Evolutionary conservation across 495 filamentous ascomycete species (phyloP).

Genomic region (Daldinia caldariorum): DNA sequence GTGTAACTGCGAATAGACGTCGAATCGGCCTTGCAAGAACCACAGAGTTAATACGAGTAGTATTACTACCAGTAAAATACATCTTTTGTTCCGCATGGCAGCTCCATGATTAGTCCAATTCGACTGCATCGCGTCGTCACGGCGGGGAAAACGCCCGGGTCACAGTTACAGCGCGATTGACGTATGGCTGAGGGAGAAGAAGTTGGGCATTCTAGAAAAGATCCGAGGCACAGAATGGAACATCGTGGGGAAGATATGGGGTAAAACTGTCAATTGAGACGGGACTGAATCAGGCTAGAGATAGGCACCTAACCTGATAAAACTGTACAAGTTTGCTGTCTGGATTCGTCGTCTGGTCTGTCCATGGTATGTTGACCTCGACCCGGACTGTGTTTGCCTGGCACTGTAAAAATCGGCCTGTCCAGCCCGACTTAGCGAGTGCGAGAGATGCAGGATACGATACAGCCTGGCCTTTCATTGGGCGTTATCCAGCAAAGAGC

Average conservation of each 20-base stretch:
- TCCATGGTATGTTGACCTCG: constrained; percentile 4
- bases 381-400: background rate
- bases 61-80: constrained; percentile 6
- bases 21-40: constrained; percentile 10
- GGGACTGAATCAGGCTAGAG: background rate
- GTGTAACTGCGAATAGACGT: constrained; percentile 9
- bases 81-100: constrained; percentile 11
- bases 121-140: constrained; percentile 14
- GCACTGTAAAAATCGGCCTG: constrained; percentile 11
- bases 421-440: background rate
- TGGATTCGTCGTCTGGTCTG: background rate
- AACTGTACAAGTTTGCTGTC: background rate
- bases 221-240: constrained; percentile 8
- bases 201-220: background rate
- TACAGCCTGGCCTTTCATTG: constrained; percentile 5
- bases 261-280: background rate
- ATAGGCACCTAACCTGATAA: background rate
- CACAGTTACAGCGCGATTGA: background rate
- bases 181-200: background rate
- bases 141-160: background rate
- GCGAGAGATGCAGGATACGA: constrained; percentile 8
- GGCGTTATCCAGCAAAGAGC: background rate
- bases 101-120: constrained; percentile 19
- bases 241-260: constrained; percentile 8
- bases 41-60: constrained; percentile 7